Percentiles rank a stretch among this genome's conserved stretches.
Conservation (phyloP, 345 rosid genomes). For the Erodium maritimum region DNA sequence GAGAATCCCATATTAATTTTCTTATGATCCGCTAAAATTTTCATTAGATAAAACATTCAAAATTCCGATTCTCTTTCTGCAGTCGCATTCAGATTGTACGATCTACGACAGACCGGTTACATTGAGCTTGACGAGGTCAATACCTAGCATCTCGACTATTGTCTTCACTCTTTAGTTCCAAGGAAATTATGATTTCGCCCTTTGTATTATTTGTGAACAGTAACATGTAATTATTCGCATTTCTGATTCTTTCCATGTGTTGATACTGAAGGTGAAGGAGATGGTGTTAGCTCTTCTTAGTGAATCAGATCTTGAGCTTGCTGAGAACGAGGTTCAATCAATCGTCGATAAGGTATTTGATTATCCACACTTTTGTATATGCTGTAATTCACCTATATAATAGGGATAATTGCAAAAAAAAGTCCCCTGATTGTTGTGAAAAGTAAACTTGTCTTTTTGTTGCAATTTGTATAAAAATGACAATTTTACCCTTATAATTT, state of each 20-base stretch:
- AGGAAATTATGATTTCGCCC: no score
- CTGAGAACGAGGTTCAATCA: constrained; percentile 36
- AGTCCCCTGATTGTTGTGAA: no score
- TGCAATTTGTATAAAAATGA: no score
- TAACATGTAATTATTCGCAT: no score
- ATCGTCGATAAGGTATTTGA: constrained; percentile 55
- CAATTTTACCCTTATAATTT: no score
- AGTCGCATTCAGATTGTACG: constrained; percentile 25
- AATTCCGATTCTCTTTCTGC: neutral
- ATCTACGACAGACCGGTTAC: constrained; percentile 24
- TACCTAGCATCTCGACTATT: neutral
- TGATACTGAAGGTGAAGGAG: constrained; percentile 41
- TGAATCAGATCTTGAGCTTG: constrained; percentile 52
- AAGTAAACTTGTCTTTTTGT: no score
- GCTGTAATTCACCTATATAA: neutral
- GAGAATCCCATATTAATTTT: no score
- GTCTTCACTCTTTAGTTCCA: neutral
- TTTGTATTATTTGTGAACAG: no score
- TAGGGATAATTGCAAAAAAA: no score
- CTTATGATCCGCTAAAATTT: no score
- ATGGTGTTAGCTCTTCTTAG: constrained; percentile 61
- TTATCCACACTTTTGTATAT: neutral
- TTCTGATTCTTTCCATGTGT: neutral
- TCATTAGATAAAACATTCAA: no score
- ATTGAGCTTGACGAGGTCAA: constrained; percentile 28